These are phyloP conservation scores for Rosellinia necatrix DNA, from an alignment of 2,329 filamentous ascomycete genomes.

Conservation along the genomic window DNA sequence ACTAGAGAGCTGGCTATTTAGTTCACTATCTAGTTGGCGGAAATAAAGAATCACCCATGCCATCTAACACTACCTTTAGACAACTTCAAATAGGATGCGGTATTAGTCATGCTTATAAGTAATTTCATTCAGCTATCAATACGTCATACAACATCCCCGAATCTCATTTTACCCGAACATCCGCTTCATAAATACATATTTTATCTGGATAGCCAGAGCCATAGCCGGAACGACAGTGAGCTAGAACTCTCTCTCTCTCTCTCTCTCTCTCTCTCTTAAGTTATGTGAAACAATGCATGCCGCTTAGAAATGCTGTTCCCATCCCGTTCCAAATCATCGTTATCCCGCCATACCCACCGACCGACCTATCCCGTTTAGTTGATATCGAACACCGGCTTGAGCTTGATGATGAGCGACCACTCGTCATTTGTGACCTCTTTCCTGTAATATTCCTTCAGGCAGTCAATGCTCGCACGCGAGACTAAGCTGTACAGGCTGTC, in stretches of 20 bases:
- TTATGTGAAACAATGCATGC: background rate
- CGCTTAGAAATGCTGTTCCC: slow-evolving; percentile 2
- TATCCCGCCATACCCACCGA: no score
- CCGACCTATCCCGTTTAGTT: slow-evolving; percentile 49
- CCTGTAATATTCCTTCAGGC: slow-evolving; percentile 93
- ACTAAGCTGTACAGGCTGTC: slow-evolving; percentile 88
- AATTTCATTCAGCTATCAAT: no score
- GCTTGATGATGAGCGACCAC: slow-evolving; percentile 91
- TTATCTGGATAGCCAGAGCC: background rate
- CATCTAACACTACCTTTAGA: no score
- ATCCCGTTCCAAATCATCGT: no score
- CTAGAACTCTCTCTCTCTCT: no score
- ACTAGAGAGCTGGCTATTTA: no score
- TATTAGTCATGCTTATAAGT: no score
- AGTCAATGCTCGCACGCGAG: slow-evolving; percentile 87
- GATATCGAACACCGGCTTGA: slow-evolving; percentile 94
- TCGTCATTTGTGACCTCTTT: slow-evolving; percentile 68
- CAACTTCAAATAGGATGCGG: no score
- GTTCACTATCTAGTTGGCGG: no score
- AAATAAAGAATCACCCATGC: no score
- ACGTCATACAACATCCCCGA: background rate
- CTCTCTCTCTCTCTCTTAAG: background rate
- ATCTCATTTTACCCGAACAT: slow-evolving; percentile 9
- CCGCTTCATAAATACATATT: slow-evolving; percentile 15
- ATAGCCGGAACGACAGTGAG: no score